Conservation (phyloP, 805 yeast species). For the Candida chauliodis region DNA sequence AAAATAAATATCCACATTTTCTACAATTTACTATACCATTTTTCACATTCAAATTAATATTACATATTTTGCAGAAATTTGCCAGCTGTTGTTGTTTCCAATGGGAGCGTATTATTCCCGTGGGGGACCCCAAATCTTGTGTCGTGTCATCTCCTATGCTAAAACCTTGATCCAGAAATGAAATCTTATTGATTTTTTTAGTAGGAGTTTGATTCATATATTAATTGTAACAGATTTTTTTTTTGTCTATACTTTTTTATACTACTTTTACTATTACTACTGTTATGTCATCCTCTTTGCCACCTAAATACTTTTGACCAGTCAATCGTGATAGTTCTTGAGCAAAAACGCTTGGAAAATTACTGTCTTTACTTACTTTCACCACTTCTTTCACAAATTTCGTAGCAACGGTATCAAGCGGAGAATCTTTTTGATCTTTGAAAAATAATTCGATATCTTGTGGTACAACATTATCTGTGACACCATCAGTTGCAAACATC, state of each 20-base stretch:
- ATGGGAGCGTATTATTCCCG: slow-evolving; percentile 43
- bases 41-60: slow-evolving; percentile 42
- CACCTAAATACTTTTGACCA: slow-evolving; percentile 75
- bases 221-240: slow-evolving; percentile 1
- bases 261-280: slow-evolving; percentile 67
- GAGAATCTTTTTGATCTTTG: slow-evolving; percentile 42
- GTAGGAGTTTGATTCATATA: slow-evolving; percentile 18
- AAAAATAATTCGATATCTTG: slow-evolving; percentile 70
- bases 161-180: slow-evolving; percentile 45
- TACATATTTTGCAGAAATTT: slow-evolving; percentile 34
- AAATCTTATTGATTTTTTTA: slow-evolving; percentile 43
- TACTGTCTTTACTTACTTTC: slow-evolving; percentile 64
- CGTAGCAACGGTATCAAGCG: slow-evolving; percentile 45
- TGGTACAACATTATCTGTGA: slow-evolving; percentile 76
- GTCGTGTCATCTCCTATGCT: slow-evolving; percentile 22
- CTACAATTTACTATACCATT: slow-evolving; percentile 68
- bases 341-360: slow-evolving; percentile 81
- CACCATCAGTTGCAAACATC: slow-evolving; percentile 90
- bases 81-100: slow-evolving; percentile 49
- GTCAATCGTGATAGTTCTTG: slow-evolving; percentile 66
- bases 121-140: neutral
- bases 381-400: slow-evolving; percentile 65
- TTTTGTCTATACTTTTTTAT: slow-evolving; percentile 4
- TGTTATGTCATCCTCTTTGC: slow-evolving; percentile 94
- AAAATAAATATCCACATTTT: slow-evolving; percentile 69